phyloP scores from a whole-genome alignment of 768 basidiomycete species.

The Collybia mongolica region DNA sequence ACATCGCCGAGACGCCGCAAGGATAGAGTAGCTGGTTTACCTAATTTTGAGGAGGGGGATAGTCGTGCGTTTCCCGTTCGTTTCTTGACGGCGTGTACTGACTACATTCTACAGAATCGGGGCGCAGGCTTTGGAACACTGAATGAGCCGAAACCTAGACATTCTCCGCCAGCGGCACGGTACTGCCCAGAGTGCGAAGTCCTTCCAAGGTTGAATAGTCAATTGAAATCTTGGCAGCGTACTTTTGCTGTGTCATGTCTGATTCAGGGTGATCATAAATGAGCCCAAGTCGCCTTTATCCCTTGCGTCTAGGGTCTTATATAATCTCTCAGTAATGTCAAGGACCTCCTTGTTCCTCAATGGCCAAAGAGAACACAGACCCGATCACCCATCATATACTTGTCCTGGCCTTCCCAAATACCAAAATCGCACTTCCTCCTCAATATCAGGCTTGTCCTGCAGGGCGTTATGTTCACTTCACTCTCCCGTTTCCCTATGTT shows the following conservation, averaged over 20 bases:
- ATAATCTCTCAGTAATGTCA: conserved; percentile 54
- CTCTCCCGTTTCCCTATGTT: conserved; percentile 3
- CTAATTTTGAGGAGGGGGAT: conserved; percentile 48
- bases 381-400: conserved; percentile 37
- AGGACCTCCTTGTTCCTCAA: conserved; percentile 35
- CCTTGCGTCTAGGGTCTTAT: neutral
- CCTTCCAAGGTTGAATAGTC: conserved; percentile 52
- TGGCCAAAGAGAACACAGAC: conserved; percentile 10
- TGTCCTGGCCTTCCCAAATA: conserved; percentile 20
- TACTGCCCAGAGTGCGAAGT: conserved; percentile 46
- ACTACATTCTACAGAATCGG: conserved; percentile 39
- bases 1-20: conserved; percentile 27
- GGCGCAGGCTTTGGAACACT: conserved; percentile 62
- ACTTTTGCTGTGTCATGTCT: conserved; percentile 69
- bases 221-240: conserved; percentile 42
- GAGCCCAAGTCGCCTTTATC: conserved; percentile 28
- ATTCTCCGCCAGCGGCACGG: conserved; percentile 47
- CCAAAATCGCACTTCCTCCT: conserved; percentile 42
- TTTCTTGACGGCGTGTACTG: neutral
- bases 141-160: conserved; percentile 61
- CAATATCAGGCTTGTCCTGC: conserved; percentile 68
- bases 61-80: conserved; percentile 28
- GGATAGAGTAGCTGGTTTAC: conserved; percentile 43
- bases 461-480: conserved; percentile 46
- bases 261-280: conserved; percentile 63